A percentile compares a stretch with the other conserved stretches of the same genome.
Conservation (phyloP, 1,284 basidiomycete genomes). For the Naganishia albida region DNA sequence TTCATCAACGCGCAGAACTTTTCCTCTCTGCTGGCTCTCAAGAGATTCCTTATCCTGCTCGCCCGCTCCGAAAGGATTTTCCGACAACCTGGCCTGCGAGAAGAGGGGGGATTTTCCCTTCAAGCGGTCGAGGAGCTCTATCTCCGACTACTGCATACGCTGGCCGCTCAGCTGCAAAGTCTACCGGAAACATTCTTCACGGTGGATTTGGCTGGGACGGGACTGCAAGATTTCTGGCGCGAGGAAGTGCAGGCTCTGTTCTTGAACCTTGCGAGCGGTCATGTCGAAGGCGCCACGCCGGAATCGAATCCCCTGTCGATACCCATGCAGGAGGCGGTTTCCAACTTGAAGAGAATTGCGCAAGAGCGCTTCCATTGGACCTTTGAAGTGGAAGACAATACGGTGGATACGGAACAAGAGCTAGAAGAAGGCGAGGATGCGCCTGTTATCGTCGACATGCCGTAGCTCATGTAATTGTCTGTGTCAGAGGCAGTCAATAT, state of each 20-base stretch:
- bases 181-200: conserved; percentile 51
- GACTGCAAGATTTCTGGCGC: conserved; percentile 50
- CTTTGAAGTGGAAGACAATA: conserved; percentile 30
- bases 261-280: conserved; percentile 35
- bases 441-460: conserved; percentile 49
- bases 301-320: conserved; percentile 1
- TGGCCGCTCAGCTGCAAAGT: conserved; percentile 46
- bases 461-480: neutral
- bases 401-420: conserved; percentile 40
- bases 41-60: conserved; percentile 50
- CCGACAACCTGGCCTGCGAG: conserved; percentile 7
- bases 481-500: too few relatives aligned
- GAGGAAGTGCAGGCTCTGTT: conserved; percentile 48
- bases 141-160: conserved; percentile 40
- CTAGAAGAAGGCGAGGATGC: conserved; percentile 53
- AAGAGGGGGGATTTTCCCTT: conserved; percentile 2
- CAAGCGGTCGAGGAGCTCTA: conserved; percentile 29
- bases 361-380: conserved; percentile 41
- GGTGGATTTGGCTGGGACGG: conserved; percentile 50
- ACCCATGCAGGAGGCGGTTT: conserved; percentile 27
- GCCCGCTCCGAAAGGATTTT: conserved; percentile 42
- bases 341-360: conserved; percentile 27
- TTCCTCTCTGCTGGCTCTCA: conserved; percentile 52
- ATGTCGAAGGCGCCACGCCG: conserved; percentile 17
- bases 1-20: conserved; percentile 54